phyloP scores from a whole-genome alignment of 1,139 yeast genomes.

The Saccharomyces pastorianus region DNA sequence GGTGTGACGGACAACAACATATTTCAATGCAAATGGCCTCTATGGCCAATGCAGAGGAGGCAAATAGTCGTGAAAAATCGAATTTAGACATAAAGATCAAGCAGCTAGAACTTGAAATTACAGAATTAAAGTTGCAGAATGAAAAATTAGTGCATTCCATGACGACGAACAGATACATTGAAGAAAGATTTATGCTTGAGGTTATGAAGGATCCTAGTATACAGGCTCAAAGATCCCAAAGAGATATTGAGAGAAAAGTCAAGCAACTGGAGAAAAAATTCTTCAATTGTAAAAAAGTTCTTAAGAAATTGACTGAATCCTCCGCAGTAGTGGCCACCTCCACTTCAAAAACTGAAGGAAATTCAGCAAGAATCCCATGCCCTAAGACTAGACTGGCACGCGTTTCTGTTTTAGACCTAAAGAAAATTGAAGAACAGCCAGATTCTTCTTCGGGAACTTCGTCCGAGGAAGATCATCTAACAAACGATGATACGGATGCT shows the following conservation, averaged over 20 bases:
- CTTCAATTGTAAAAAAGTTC: conserved; percentile 21
- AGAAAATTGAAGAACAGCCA: conserved; percentile 22
- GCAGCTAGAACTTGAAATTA: conserved; percentile 28
- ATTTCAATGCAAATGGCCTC: neutral
- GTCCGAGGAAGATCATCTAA: conserved; percentile 4
- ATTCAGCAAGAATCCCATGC: conserved; percentile 2
- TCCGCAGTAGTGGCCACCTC: conserved; percentile 5
- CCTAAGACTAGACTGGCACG: conserved; percentile 16
- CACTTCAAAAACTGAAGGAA: conserved; percentile 4
- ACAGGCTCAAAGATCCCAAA: conserved; percentile 10
- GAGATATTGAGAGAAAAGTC: conserved; percentile 25
- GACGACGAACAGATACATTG: conserved; percentile 21
- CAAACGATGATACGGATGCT: conserved; percentile 4
- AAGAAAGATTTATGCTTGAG: conserved; percentile 21
- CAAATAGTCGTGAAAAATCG: conserved; percentile 4
- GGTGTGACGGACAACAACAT: conserved; percentile 13
- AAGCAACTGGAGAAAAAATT: conserved; percentile 26
- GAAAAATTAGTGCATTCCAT: conserved; percentile 28
- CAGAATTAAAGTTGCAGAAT: conserved; percentile 29
- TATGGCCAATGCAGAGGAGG: neutral
- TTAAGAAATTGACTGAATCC: conserved; percentile 16
- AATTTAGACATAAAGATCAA: conserved; percentile 27
- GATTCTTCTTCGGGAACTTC: conserved; percentile 16
- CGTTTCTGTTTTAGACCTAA: conserved; percentile 19
- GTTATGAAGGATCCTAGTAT: conserved; percentile 14